Evolutionary conservation across 2,329 filamentous ascomycete species (phyloP), one percentile per base, ranked within the genome.

Genomic region (Penicillium sp.): DNA sequence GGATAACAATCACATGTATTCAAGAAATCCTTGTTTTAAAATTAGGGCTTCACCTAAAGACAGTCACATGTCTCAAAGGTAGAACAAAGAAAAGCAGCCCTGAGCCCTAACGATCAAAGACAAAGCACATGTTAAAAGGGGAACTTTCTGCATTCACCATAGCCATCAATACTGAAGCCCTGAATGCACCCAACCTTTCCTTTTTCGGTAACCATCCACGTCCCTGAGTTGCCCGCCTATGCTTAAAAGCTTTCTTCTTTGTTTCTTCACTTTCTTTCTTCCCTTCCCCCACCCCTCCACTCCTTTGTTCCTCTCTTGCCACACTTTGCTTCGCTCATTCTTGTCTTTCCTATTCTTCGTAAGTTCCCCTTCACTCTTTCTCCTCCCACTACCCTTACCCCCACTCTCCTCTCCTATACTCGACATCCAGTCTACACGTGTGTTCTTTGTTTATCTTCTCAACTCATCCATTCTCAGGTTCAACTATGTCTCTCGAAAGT

Each of bases 221-320:
- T 34, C 9, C 3, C 9, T 18, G 14, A 18, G 16, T 34, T 9
- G 8, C 29, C 31, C 16, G 20, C 18, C 34, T 23, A 20, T 16
- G n/a, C 36, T 27, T 42, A 47, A 51, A 8, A 37, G 7, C 20
- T 22, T 37, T 37, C 20, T 47, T 46, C 49, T 55, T 46, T 47
- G 27, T 49, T 37, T 36, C 37, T 38, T 16, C 24, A n/a, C 1
- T 10, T 40, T 41, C 28, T 41, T 38, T 36, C 24, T 50, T 38
- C 22, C 35, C 35, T 29, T 41, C 16, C 29, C 32, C 38, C 46
- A 13, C 32, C 34, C 18, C 10, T 14, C 26, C 34, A 27, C 31
- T 11, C 24, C 24, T 9, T 8, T 37, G 34, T 20, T 27, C 16
- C 18, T 35, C 37, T 39, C 31, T 38, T 49, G 18, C 10, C 26